These are phyloP conservation scores for Thelephora ganbajun DNA, from an alignment of 768 basidiomycete genomes.

Conservation along the genomic window DNA sequence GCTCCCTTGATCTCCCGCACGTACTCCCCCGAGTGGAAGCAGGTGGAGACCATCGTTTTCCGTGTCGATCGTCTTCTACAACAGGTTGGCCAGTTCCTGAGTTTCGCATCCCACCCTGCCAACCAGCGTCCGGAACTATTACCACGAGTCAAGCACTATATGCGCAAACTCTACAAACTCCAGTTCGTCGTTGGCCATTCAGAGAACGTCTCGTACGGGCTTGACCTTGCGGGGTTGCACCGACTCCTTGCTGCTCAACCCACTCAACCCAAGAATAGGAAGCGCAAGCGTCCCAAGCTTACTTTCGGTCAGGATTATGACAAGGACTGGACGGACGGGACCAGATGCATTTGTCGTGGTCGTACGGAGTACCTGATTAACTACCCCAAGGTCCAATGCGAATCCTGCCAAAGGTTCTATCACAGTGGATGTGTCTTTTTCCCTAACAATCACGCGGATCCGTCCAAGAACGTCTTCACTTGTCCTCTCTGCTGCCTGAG, in stretches of 20 bases:
- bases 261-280: slow-evolving; percentile 28
- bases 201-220: slow-evolving; percentile 67
- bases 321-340: slow-evolving; percentile 57
- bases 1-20: slow-evolving; percentile 72
- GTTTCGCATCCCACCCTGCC: slow-evolving; percentile 50
- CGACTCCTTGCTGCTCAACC: slow-evolving; percentile 66
- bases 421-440: slow-evolving; percentile 70
- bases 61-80: slow-evolving; percentile 63
- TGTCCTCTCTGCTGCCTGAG: slow-evolving; percentile 72
- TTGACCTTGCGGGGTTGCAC: slow-evolving; percentile 73
- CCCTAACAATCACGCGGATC: slow-evolving; percentile 25
- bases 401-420: slow-evolving; percentile 48
- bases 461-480: slow-evolving; percentile 28
- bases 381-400: slow-evolving; percentile 55
- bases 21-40: slow-evolving; percentile 70
- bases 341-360: slow-evolving; percentile 72
- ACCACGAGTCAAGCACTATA: slow-evolving; percentile 75
- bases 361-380: slow-evolving; percentile 43
- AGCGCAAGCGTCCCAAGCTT: slow-evolving; percentile 52
- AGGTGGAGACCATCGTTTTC: slow-evolving; percentile 68
- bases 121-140: slow-evolving; percentile 71
- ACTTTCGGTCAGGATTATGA: slow-evolving; percentile 69
- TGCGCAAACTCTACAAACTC: slow-evolving; percentile 82
- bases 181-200: slow-evolving; percentile 81
- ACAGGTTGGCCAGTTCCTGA: slow-evolving; percentile 68